phyloP scores from a whole-genome alignment of 2,329 filamentous ascomycete species.

The Microsporum canis region DNA sequence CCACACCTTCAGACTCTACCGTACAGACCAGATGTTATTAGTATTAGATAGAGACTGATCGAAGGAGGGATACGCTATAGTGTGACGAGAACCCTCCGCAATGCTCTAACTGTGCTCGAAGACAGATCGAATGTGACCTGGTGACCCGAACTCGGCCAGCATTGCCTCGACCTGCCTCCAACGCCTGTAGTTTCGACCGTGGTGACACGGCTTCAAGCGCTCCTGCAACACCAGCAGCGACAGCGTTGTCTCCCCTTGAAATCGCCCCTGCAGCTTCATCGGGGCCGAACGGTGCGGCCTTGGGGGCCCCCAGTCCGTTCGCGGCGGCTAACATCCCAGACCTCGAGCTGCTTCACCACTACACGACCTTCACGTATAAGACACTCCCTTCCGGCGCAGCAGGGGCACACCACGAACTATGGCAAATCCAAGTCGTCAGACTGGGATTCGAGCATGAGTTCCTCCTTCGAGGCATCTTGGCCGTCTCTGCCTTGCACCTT shows the following conservation, averaged over 20 bases:
- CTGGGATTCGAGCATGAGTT: constrained; percentile 30
- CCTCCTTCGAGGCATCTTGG: constrained; percentile 29
- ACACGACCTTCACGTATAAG: constrained; percentile 19
- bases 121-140: constrained; percentile 21
- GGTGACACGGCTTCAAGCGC: not conserved
- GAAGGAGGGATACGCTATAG: constrained; percentile 9
- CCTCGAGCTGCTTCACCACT: constrained; percentile 22
- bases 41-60: not conserved
- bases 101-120: constrained; percentile 21
- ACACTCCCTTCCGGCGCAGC: constrained; percentile 17
- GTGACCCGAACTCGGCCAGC: constrained; percentile 5
- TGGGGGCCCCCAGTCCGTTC: not conserved
- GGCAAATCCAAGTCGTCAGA: constrained; percentile 21
- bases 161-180: not conserved
- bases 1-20: not conserved
- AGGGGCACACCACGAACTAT: constrained; percentile 20
- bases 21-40: not conserved
- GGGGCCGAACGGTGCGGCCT: not conserved
- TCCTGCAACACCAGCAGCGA: constrained; percentile 7
- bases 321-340: constrained; percentile 18
- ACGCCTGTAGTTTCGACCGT: constrained; percentile 5
- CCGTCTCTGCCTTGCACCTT: constrained; percentile 30
- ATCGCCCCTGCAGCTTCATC: not conserved
- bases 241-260: not conserved
- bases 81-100: constrained; percentile 20